phyloP scores from a whole-genome alignment of 495 filamentous ascomycete species.

The Aspergillus ellipticus region DNA sequence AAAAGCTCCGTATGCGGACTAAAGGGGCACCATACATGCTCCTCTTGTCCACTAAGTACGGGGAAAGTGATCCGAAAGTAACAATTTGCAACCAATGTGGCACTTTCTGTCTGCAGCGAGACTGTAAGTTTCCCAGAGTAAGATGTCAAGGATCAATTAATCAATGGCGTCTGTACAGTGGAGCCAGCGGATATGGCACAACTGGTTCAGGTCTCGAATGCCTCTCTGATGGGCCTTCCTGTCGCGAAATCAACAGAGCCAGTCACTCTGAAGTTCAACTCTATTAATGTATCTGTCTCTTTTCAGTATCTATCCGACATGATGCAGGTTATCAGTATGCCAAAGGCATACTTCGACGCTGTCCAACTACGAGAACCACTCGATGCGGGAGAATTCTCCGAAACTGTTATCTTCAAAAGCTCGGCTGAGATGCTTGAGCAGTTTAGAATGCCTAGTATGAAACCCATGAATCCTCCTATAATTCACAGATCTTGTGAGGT shows the following conservation, averaged over 20 bases:
- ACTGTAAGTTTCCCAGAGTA: constrained; percentile 22
- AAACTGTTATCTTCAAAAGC: constrained; percentile 32
- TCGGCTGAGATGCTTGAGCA: constrained; percentile 35
- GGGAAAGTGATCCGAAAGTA: constrained; percentile 41
- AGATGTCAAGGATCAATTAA: background rate
- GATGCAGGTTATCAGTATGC: constrained; percentile 32
- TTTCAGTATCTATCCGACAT: constrained; percentile 34
- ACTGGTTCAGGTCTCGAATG: constrained; percentile 17
- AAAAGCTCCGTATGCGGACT: constrained; percentile 34
- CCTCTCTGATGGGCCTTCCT: constrained; percentile 15
- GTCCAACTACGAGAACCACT: constrained; percentile 35
- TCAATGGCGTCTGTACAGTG: constrained; percentile 11
- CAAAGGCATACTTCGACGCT: constrained; percentile 35
- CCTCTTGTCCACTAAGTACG: constrained; percentile 32
- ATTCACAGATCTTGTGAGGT: constrained; percentile 34
- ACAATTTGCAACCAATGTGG: constrained; percentile 43
- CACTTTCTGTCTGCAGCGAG: constrained; percentile 35
- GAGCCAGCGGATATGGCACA: constrained; percentile 19
- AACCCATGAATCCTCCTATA: constrained; percentile 29
- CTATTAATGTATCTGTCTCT: constrained; percentile 26
- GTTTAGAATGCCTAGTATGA: constrained; percentile 31
- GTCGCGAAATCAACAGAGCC: constrained; percentile 25
- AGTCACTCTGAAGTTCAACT: constrained; percentile 30
- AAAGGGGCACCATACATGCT: constrained; percentile 44
- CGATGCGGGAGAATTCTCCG: constrained; percentile 31